Base-by-base conservation (phyloP, 2,329 filamentous ascomycete genomes). In the Chrysoporthe puriensis region DNA sequence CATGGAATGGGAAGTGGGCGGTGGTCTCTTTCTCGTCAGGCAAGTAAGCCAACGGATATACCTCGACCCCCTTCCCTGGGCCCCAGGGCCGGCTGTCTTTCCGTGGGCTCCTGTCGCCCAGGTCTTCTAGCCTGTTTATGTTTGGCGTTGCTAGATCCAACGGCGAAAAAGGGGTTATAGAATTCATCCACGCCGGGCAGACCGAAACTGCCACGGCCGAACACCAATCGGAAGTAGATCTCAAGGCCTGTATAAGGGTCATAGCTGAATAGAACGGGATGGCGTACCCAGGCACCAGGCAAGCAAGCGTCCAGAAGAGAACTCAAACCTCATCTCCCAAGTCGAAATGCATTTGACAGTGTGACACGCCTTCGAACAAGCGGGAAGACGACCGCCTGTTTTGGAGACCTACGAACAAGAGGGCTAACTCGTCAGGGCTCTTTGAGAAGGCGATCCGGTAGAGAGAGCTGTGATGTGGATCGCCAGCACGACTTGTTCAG, bases 1-100 rank as follows among this genome's bases (percentile, higher is more conserved):
- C 93, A 0, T 98, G 94, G 94, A 91, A 88, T 75, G 95, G 95
- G 54, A 97, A 97, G 79, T 98, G 93, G 92, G 95, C 95, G 6
- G 93, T 98, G n/a, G 90, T 97, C 4, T 94, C 92, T 42, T 93
- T 94, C 74, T 93, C 86, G 58, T 60, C 64, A 40, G 69, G 69
- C 36, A 70, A 69, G 43, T 70, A 34, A 63, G 56, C 21, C 36
- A 40, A 40, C 36, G 36, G 36, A 40, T 40, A 40, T 40, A 7
- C 36, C 36, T 9, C 26, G 26, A 26, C 26, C 26, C 26, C 26
- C 26, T 26, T 26, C 26, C 26, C 26, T 26, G 26, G 26, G 26
- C 26, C 26, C 26, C 26, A 26, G 26, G 26, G 36, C 36, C 36
- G 9, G 36, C 6, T 6, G 36, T 32, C 42, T 13, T 32, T 54